Conservation (phyloP, 2,329 filamentous ascomycete species). For the Aspergillus luchuensis region DNA sequence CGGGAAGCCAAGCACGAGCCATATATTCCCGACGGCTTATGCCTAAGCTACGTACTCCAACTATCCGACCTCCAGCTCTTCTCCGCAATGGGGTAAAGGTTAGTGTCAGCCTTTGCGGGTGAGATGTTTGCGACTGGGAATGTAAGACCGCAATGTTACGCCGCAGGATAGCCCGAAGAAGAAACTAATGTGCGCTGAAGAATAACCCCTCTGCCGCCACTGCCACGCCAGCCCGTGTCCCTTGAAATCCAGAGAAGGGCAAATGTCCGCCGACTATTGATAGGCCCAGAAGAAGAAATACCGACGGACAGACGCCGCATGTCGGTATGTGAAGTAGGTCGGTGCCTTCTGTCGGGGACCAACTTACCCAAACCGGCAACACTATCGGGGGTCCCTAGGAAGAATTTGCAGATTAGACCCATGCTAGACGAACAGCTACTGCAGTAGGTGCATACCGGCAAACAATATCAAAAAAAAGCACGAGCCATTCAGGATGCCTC, state of each 20-base stretch:
- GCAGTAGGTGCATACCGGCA: background rate
- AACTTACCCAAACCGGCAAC: background rate
- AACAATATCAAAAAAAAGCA: background rate
- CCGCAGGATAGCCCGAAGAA: background rate
- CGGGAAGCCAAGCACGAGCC: slow-evolving; percentile 3
- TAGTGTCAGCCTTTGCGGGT: background rate
- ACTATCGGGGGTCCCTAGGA: background rate
- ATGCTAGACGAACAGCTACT: background rate
- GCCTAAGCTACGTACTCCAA: background rate
- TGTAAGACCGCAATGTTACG: background rate
- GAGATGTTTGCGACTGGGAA: background rate
- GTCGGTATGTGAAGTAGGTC: background rate
- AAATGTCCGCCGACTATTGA: background rate
- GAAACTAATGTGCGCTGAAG: background rate
- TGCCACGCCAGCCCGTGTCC: background rate
- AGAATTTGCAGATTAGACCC: background rate
- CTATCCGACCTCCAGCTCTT: background rate
- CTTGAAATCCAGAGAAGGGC: background rate
- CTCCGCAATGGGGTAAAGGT: background rate
- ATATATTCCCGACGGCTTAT: background rate
- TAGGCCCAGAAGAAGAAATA: background rate
- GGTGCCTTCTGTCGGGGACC: slow-evolving; percentile 1
- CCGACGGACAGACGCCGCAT: background rate
- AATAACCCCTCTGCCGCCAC: background rate
- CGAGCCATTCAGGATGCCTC: background rate